Evolutionary conservation across 495 filamentous ascomycete genomes (phyloP).

Genomic region (Extremus antarcticus): DNA sequence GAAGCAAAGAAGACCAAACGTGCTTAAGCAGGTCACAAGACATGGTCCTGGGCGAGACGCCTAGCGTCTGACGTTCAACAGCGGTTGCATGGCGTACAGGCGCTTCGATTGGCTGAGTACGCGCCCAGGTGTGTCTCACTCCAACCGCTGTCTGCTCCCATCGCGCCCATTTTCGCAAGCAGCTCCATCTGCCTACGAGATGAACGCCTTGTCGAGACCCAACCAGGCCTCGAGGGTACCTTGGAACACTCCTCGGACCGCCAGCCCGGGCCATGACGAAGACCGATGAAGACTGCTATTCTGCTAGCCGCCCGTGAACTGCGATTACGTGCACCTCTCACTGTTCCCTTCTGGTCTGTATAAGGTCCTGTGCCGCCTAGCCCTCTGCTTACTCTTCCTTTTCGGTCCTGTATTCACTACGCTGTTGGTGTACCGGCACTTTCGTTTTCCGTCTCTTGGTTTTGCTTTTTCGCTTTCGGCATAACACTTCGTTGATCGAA

Average conservation of each 20-base stretch:
- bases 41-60: background rate
- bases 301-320: slow-evolving; percentile 10
- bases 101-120: background rate
- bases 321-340: slow-evolving; percentile 1
- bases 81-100: background rate
- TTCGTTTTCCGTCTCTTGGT: slow-evolving; percentile 4
- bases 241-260: slow-evolving; percentile 7
- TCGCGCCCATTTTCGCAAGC: slow-evolving; percentile 3
- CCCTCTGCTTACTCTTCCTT: background rate
- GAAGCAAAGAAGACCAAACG: background rate
- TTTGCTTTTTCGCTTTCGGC: slow-evolving; percentile 2
- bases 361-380: slow-evolving; percentile 6
- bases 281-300: slow-evolving; percentile 4
- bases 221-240: slow-evolving; percentile 9
- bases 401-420: background rate
- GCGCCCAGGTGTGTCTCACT: background rate
- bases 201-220: background rate
- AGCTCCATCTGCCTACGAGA: slow-evolving; percentile 1
- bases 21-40: background rate
- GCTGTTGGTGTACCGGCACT: slow-evolving; percentile 5
- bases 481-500: slow-evolving; percentile 31
- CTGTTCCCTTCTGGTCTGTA: slow-evolving; percentile 1
- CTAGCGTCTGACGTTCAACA: background rate
- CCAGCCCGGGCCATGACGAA: slow-evolving; percentile 10
- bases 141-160: background rate